These are phyloP conservation scores for Pseudogymnoascus sp. DNA, from an alignment of 2,329 filamentous ascomycete species.

Conservation along the genomic window DNA sequence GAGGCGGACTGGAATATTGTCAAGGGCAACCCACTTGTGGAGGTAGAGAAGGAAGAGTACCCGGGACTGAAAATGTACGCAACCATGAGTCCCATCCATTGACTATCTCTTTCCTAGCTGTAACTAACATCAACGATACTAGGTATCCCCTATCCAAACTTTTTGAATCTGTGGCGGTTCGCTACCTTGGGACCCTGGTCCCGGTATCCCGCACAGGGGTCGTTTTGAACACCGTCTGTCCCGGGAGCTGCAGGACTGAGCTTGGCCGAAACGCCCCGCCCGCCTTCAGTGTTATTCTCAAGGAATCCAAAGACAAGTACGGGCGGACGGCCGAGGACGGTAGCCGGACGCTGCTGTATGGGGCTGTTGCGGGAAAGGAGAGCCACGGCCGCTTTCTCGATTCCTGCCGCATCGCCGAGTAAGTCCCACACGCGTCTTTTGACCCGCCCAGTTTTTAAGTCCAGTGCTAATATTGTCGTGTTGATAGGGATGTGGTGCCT, in stretches of 20 bases:
- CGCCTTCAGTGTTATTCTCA: conserved; percentile 11
- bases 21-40: conserved; percentile 18
- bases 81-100: background rate
- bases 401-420: conserved; percentile 16
- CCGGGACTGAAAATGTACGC: conserved; percentile 13
- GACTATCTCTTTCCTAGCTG: background rate
- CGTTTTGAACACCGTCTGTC: conserved; percentile 23
- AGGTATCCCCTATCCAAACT: conserved; percentile 27
- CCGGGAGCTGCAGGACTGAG: conserved; percentile 25
- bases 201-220: conserved; percentile 23
- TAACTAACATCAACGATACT: conserved; percentile 6
- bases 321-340: conserved; percentile 26
- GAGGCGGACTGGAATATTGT: conserved; percentile 17
- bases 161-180: conserved; percentile 19
- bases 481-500: conserved; percentile 9
- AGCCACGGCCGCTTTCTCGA: conserved; percentile 22
- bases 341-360: conserved; percentile 26
- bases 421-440: background rate
- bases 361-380: conserved; percentile 21
- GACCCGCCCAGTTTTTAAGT: background rate
- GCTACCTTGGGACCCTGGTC: conserved; percentile 19
- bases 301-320: conserved; percentile 12
- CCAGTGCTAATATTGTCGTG: background rate
- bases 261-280: conserved; percentile 19
- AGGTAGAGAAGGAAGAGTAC: conserved; percentile 15